Percentiles rank a stretch among this genome's conserved stretches.
phyloP scores from a whole-genome alignment of 2,329 filamentous ascomycete genomes.

The Colletotrichum lupini region DNA sequence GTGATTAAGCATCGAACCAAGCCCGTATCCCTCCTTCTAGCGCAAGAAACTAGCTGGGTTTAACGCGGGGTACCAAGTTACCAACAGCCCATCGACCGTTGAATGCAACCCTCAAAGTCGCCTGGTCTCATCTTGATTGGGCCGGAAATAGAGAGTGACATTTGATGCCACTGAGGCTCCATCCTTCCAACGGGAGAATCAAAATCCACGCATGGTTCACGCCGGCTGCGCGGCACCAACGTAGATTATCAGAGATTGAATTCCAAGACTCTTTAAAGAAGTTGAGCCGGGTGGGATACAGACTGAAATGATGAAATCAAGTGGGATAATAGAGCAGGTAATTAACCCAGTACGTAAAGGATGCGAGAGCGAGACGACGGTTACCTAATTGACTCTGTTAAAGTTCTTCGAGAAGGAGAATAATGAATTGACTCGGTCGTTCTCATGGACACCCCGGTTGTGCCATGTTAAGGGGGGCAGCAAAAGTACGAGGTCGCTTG shows the following conservation, averaged over 20 bases:
- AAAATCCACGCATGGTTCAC: conserved; percentile 22
- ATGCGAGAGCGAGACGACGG: neutral
- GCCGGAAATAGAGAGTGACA: conserved; percentile 9
- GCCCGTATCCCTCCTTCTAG: neutral
- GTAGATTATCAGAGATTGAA: neutral
- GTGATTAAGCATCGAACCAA: neutral
- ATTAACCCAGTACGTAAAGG: neutral
- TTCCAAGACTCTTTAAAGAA: neutral
- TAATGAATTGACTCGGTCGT: neutral
- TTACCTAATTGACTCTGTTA: neutral
- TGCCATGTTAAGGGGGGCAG: conserved; percentile 5
- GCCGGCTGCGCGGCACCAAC: neutral
- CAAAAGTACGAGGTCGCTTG: neutral
- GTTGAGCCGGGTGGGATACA: neutral
- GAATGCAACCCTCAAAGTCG: conserved; percentile 17
- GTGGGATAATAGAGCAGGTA: no score
- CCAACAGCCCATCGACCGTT: neutral
- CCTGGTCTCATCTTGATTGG: conserved; percentile 4
- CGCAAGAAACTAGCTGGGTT: neutral
- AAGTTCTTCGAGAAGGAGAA: no score
- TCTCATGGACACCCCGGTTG: neutral
- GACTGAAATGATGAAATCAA: no score
- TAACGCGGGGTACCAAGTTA: conserved; percentile 7
- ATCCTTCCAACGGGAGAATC: conserved; percentile 3
- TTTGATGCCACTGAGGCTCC: neutral